phyloP scores from a whole-genome alignment of 129 eudicot genomes.

The Chrysanthemum seticuspe region DNA sequence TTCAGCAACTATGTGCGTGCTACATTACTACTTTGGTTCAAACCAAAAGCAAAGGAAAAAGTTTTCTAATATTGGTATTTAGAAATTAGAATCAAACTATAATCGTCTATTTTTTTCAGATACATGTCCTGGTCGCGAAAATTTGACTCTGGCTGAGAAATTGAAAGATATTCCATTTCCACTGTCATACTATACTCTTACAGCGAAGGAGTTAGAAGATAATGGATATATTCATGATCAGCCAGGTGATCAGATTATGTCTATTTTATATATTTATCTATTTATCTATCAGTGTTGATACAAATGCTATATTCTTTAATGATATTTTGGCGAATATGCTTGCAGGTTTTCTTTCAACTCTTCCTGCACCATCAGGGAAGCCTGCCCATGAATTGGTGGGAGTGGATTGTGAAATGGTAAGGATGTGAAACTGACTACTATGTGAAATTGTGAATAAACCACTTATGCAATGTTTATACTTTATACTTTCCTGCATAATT shows the following conservation, averaged over 20 bases:
- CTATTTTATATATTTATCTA: background rate
- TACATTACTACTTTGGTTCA: too few relatives aligned
- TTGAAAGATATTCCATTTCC: conserved; percentile 69
- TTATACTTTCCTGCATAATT: too few relatives aligned
- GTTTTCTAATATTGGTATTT: too few relatives aligned
- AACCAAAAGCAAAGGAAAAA: too few relatives aligned
- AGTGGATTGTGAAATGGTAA: conserved; percentile 98
- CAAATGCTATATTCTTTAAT: background rate
- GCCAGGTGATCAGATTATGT: conserved; percentile 51
- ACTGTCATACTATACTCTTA: conserved; percentile 77
- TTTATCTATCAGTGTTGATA: background rate
- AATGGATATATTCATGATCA: conserved; percentile 66
- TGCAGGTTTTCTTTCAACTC: conserved; percentile 75
- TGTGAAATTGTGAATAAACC: background rate
- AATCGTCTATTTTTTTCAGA: conserved; percentile 21
- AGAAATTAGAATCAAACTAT: background rate
- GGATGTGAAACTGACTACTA: too few relatives aligned
- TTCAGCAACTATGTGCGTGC: background rate
- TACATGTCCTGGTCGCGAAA: conserved; percentile 31
- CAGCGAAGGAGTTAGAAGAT: conserved; percentile 68
- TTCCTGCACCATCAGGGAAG: conserved; percentile 66
- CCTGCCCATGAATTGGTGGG: conserved; percentile 66
- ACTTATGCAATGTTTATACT: background rate
- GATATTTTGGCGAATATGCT: conserved; percentile 1
- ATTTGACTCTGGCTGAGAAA: conserved; percentile 41